These are phyloP conservation scores for Rosa rugosa DNA, from an alignment of 306 rosid species.

Conservation along the genomic window DNA sequence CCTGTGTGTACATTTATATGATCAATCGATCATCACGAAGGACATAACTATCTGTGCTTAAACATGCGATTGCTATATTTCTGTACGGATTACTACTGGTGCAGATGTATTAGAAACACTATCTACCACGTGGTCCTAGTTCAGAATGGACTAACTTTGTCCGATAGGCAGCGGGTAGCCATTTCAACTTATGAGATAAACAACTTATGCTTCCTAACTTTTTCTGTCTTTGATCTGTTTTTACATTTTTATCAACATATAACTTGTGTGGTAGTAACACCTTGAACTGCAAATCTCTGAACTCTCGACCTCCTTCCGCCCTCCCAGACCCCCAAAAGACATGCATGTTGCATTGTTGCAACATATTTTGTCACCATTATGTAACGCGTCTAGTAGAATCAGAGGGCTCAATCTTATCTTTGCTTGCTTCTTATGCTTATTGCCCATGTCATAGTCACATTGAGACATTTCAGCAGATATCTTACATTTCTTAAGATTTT, in stretches of 20 bases:
- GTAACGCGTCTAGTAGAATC: too few relatives aligned
- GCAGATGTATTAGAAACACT: not conserved
- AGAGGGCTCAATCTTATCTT: not conserved
- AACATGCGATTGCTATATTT: not conserved
- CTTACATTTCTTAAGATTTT: too few relatives aligned
- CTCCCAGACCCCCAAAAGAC: not conserved
- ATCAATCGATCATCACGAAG: not conserved
- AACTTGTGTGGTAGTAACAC: not conserved
- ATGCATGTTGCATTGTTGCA: too few relatives aligned
- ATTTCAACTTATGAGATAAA: not conserved
- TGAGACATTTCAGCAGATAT: not conserved
- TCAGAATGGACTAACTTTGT: not conserved
- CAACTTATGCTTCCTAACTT: not conserved
- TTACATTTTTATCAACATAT: too few relatives aligned
- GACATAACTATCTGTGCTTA: not conserved
- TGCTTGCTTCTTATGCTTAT: not conserved
- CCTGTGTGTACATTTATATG: not conserved
- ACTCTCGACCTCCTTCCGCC: not conserved
- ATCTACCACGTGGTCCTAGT: not conserved
- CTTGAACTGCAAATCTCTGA: not conserved
- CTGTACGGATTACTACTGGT: constrained; percentile 5
- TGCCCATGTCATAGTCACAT: not conserved
- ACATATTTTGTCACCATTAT: too few relatives aligned
- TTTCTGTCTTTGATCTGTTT: not conserved
- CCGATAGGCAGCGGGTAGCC: not conserved